phyloP scores from a whole-genome alignment of 2,329 filamentous ascomycete species.

The Nigrospora sphaerica region DNA sequence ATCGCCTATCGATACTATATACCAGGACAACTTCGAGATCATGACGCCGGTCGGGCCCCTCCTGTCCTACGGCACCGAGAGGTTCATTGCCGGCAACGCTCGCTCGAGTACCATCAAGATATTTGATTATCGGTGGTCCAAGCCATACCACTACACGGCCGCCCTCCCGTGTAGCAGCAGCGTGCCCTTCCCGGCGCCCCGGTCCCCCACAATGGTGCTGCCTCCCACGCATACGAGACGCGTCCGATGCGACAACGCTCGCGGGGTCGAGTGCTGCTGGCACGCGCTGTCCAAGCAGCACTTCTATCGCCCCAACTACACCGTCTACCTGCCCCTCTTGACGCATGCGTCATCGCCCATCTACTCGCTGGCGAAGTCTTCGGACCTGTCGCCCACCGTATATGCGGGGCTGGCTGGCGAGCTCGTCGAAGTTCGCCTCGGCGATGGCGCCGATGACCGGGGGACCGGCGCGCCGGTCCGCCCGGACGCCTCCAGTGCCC shows the following conservation, averaged over 20 bases:
- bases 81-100: constrained; percentile 43
- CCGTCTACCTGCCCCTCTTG: constrained; percentile 31
- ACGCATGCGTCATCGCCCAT: constrained; percentile 20
- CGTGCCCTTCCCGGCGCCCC: constrained; percentile 27
- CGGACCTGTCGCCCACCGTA: constrained; percentile 37
- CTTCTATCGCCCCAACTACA: constrained; percentile 42
- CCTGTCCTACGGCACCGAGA: constrained; percentile 40
- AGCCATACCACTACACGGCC: constrained; percentile 39
- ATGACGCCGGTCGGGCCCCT: constrained; percentile 37
- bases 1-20: constrained; percentile 37
- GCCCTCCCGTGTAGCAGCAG: constrained; percentile 35
- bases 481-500: not conserved
- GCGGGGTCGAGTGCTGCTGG: constrained; percentile 34
- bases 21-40: constrained; percentile 46
- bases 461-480: not conserved
- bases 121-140: constrained; percentile 47
- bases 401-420: constrained; percentile 42
- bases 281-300: constrained; percentile 34
- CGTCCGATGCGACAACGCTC: constrained; percentile 25
- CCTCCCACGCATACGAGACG: constrained; percentile 9
- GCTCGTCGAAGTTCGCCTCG: constrained; percentile 34
- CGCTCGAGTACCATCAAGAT: constrained; percentile 35
- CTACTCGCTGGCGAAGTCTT: constrained; percentile 40
- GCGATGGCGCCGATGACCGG: constrained; percentile 7
- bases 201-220: constrained; percentile 11